A percentile compares a stretch with the other conserved stretches of the same genome.
These are phyloP conservation scores for Sclerotiophoma versabilis DNA, from an alignment of 2,329 filamentous ascomycete species.

Conservation along the genomic window DNA sequence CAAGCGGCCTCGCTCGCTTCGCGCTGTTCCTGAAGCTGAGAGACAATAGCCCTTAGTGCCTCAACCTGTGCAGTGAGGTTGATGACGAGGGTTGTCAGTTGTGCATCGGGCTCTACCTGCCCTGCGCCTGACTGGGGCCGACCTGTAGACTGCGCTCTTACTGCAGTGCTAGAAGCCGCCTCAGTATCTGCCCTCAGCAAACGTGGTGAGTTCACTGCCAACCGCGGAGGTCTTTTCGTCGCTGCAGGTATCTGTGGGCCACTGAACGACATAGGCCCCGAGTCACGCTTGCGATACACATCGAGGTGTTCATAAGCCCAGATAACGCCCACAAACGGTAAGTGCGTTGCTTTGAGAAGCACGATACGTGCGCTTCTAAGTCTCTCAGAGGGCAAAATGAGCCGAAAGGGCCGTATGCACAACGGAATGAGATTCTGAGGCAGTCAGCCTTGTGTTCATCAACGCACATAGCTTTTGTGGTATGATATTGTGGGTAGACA, in stretches of 20 bases:
- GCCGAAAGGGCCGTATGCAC: conserved; percentile 73
- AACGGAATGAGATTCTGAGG: conserved; percentile 74
- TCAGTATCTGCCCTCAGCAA: conserved; percentile 35
- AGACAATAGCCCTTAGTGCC: conserved; percentile 49
- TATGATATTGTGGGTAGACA: not conserved
- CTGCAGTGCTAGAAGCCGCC: conserved; percentile 28
- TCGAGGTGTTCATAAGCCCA: conserved; percentile 67
- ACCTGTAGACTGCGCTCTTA: conserved; percentile 21
- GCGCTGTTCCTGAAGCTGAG: conserved; percentile 46
- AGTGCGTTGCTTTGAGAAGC: conserved; percentile 65
- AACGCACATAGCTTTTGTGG: not conserved
- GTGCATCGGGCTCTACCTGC: conserved; percentile 36
- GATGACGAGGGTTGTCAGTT: conserved; percentile 48
- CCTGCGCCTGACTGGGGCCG: conserved; percentile 28
- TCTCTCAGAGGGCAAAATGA: conserved; percentile 69
- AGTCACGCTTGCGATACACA: conserved; percentile 28
- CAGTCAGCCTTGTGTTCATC: conserved; percentile 39
- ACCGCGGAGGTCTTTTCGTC: conserved; percentile 37
- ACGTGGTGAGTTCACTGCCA: conserved; percentile 44
- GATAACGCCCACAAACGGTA: conserved; percentile 74
- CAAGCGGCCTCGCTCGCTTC: conserved; percentile 42
- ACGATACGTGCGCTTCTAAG: conserved; percentile 68
- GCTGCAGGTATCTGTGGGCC: conserved; percentile 41
- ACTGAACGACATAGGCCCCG: conserved; percentile 37
- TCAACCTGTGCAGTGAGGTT: conserved; percentile 50